A percentile compares a stretch with the other conserved stretches of the same genome.
Evolutionary conservation across 108 stramenopile species (phyloP).

Genomic region (Mayamaea pseudoterrestris): DNA sequence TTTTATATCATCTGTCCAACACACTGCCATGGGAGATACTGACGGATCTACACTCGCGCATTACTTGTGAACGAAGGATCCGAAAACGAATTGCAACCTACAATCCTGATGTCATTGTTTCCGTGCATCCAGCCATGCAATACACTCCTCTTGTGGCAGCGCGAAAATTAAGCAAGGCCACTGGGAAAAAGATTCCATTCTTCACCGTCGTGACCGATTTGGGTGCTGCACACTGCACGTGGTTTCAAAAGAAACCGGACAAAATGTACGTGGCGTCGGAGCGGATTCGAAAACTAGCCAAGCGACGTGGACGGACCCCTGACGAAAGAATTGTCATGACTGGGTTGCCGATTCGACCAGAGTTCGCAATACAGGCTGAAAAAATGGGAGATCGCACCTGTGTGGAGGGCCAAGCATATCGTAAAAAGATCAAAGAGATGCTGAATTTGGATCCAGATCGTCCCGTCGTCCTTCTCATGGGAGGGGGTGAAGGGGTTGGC

Average conservation of each 20-base stretch:
- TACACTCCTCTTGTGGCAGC: constrained; percentile 51
- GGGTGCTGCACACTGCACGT: constrained; percentile 83
- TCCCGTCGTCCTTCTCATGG: constrained; percentile 83
- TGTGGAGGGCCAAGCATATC: constrained; percentile 33
- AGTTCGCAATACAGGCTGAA: constrained; percentile 56
- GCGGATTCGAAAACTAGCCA: constrained; percentile 48
- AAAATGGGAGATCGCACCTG: constrained; percentile 54
- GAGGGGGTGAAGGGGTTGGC: constrained; percentile 94
- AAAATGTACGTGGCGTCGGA: constrained; percentile 85
- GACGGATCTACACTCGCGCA: constrained; percentile 38
- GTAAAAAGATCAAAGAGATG: constrained; percentile 19
- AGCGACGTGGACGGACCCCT: constrained; percentile 50
- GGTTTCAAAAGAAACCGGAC: constrained; percentile 83
- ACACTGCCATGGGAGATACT: constrained; percentile 31
- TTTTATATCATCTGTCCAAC: constrained; percentile 74
- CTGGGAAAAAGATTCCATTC: constrained; percentile 62
- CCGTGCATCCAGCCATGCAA: constrained; percentile 93
- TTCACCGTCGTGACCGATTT: constrained; percentile 97
- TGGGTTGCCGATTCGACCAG: constrained; percentile 90
- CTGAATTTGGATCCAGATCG: constrained; percentile 47
- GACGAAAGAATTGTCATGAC: constrained; percentile 72
- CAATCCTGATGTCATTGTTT: constrained; percentile 82
- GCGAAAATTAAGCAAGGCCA: constrained; percentile 39
- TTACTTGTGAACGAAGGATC: constrained; percentile 50
- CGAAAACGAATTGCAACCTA: constrained; percentile 32